Percentiles rank a stretch among this genome's conserved stretches.
These are phyloP conservation scores for Penicillium coffeae DNA, from an alignment of 495 filamentous ascomycete genomes.

Conservation along the genomic window DNA sequence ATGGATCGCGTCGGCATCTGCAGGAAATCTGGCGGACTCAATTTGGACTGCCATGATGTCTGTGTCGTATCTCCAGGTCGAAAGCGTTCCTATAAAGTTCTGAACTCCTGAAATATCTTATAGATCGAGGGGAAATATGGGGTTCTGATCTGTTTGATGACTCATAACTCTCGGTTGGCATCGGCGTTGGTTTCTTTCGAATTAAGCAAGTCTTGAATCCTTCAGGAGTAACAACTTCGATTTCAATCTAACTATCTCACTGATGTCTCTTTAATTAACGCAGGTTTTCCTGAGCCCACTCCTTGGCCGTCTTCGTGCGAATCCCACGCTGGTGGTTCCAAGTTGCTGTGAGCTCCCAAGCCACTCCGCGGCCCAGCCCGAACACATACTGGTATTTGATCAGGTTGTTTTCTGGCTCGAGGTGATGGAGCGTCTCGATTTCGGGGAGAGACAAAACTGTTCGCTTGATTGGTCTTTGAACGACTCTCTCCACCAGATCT, in stretches of 20 bases:
- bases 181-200: no score
- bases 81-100: no score
- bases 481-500: constrained; percentile 41
- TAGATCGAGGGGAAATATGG: no score
- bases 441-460: constrained; percentile 41
- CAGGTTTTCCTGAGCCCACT: constrained; percentile 25
- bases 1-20: constrained; percentile 31
- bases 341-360: constrained; percentile 51
- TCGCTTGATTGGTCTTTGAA: constrained; percentile 36
- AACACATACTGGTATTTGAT: constrained; percentile 60
- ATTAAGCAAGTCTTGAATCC: no score
- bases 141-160: no score
- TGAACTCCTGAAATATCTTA: no score
- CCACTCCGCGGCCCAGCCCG: constrained; percentile 52
- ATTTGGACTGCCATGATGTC: constrained; percentile 20
- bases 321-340: constrained; percentile 46
- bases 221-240: no score
- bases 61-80: background rate
- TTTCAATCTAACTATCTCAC: no score
- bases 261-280: no score
- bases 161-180: no score
- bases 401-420: constrained; percentile 46
- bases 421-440: constrained; percentile 36
- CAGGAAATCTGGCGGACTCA: constrained; percentile 24
- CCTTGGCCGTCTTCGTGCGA: constrained; percentile 34